These are phyloP conservation scores for Starmerella vitae DNA, from an alignment of 805 yeast species.

Conservation along the genomic window DNA sequence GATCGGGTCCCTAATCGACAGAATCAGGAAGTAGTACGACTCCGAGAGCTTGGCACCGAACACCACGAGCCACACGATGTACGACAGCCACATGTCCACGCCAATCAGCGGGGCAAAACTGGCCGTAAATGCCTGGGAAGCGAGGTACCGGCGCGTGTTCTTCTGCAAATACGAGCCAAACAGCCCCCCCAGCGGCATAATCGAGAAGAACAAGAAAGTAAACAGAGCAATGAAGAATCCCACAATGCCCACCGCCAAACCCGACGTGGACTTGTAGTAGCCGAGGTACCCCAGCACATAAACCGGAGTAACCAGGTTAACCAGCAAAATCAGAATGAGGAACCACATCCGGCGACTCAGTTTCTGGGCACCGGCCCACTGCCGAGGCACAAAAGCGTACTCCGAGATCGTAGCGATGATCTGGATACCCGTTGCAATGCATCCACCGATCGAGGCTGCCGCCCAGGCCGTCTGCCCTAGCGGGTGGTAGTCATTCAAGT, in stretches of 20 bases:
- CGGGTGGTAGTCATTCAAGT: conserved; percentile 75
- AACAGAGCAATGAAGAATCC: conserved; percentile 79
- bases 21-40: conserved; percentile 82
- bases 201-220: conserved; percentile 71
- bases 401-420: conserved; percentile 78
- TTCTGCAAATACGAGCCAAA: conserved; percentile 86
- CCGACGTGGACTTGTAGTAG: conserved; percentile 48
- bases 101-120: conserved; percentile 70
- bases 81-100: conserved; percentile 92
- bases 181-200: conserved; percentile 94
- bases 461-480: conserved; percentile 86
- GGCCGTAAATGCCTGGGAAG: conserved; percentile 94
- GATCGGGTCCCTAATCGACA: conserved; percentile 88
- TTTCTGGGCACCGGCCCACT: conserved; percentile 99
- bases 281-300: conserved; percentile 73
- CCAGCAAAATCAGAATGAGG: conserved; percentile 46
- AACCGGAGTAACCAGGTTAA: conserved; percentile 75
- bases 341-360: conserved; percentile 76
- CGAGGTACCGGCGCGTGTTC: conserved; percentile 72
- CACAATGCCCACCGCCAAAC: conserved; percentile 67
- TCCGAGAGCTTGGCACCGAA: conserved; percentile 80
- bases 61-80: conserved; percentile 76
- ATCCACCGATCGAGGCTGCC: conserved; percentile 82
- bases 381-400: conserved; percentile 93
- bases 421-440: conserved; percentile 69